Evolutionary conservation across 2,329 filamentous ascomycete genomes (phyloP).

Genomic region (Fonsecaea multimorphosa): DNA sequence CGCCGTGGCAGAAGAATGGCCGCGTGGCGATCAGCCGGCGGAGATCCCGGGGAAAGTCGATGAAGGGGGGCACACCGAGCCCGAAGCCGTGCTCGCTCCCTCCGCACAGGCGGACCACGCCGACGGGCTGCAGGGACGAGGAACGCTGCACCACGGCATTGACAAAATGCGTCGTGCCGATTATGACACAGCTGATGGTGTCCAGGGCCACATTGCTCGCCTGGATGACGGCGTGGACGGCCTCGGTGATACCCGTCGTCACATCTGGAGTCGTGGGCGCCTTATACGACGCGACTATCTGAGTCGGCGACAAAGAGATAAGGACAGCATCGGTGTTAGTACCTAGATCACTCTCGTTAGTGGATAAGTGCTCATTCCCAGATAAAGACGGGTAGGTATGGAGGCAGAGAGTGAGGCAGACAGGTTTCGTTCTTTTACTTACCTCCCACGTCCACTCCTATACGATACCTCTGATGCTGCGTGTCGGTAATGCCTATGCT

Average conservation of each 20-base stretch:
- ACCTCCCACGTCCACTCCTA: slow-evolving; percentile 33
- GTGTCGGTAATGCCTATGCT: slow-evolving; percentile 18
- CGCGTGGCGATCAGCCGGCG: slow-evolving; percentile 15
- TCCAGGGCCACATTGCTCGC: slow-evolving; percentile 44
- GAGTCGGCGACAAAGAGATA: slow-evolving; percentile 21
- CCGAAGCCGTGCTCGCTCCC: slow-evolving; percentile 29
- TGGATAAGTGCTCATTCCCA: background rate
- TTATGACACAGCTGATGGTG: slow-evolving; percentile 54
- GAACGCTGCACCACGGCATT: slow-evolving; percentile 43
- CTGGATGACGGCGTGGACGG: slow-evolving; percentile 47
- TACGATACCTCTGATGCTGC: slow-evolving; percentile 23
- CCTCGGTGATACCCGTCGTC: slow-evolving; percentile 50
- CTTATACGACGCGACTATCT: slow-evolving; percentile 42
- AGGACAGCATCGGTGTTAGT: slow-evolving; percentile 35
- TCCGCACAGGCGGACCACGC: slow-evolving; percentile 28
- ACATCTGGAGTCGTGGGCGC: slow-evolving; percentile 52
- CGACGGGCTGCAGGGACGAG: slow-evolving; percentile 24
- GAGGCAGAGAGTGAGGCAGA: background rate
- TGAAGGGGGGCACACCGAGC: slow-evolving; percentile 51
- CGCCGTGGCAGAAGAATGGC: slow-evolving; percentile 27
- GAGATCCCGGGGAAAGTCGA: slow-evolving; percentile 57
- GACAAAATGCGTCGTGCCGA: slow-evolving; percentile 61
- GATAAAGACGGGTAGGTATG: background rate
- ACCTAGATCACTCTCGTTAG: slow-evolving; percentile 2
- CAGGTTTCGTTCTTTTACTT: background rate